Percentiles rank a stretch among this genome's conserved stretches.
Conservation (phyloP, 345 rosid species). For the Lagerstroemia speciosa region DNA sequence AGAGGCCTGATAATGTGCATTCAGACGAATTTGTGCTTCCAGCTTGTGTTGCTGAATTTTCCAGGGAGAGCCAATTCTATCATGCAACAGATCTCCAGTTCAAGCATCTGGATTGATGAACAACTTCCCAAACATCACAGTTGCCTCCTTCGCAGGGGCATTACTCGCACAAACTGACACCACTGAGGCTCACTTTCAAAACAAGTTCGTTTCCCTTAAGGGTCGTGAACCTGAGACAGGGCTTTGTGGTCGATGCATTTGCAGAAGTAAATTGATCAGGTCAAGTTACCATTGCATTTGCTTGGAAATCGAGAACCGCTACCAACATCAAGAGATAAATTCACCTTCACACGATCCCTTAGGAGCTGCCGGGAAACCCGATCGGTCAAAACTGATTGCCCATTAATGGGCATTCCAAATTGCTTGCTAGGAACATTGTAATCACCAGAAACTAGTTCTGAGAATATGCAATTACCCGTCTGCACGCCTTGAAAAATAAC, state of each 20-base stretch:
- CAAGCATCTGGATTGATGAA: conserved; percentile 3
- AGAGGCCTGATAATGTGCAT: not conserved
- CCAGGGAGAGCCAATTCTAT: not conserved
- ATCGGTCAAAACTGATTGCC: conserved; percentile 46
- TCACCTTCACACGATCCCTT: conserved; percentile 34
- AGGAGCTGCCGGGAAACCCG: conserved; percentile 47
- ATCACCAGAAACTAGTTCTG: conserved; percentile 29
- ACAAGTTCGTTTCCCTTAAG: not conserved
- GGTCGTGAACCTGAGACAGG: not conserved
- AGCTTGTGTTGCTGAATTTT: not conserved
- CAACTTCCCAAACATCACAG: not conserved
- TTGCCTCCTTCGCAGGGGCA: not conserved
- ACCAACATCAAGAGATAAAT: conserved; percentile 37
- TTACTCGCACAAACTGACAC: not conserved
- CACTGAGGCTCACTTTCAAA: not conserved
- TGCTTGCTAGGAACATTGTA: conserved; percentile 29
- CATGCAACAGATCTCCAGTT: not conserved
- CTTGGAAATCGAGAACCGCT: conserved; percentile 31
- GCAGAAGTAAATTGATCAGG: not conserved
- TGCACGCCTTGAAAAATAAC: conserved; percentile 41
- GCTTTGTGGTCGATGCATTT: not conserved
- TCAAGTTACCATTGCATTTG: conserved; percentile 17
- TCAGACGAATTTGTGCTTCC: not conserved
- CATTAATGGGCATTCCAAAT: conserved; percentile 32
- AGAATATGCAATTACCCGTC: conserved; percentile 29